A percentile compares a stretch with the other conserved stretches of the same genome.
Conservation (phyloP, 1,284 basidiomycete genomes). For the Ceratobasidium sp. region DNA sequence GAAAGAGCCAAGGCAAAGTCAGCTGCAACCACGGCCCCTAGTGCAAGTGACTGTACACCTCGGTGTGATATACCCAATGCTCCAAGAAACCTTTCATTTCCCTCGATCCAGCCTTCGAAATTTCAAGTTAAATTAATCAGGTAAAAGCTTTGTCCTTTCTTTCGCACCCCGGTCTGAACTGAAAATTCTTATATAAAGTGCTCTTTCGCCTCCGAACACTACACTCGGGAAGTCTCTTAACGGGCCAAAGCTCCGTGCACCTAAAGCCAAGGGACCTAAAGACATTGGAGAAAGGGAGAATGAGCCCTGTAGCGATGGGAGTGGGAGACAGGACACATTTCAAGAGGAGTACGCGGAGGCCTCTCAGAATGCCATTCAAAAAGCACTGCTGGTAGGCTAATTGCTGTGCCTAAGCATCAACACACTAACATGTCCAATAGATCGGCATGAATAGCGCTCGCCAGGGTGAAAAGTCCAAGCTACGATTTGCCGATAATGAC, state of each 20-base stretch:
- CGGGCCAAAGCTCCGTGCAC: neutral
- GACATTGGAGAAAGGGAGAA: no score
- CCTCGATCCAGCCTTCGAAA: neutral
- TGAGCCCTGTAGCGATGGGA: no score
- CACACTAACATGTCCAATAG: neutral
- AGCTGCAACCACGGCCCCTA: neutral
- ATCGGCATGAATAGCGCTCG: conserved; percentile 29
- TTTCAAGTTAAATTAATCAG: neutral
- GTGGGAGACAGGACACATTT: no score
- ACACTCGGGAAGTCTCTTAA: neutral
- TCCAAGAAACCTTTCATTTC: neutral
- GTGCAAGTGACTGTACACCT: neutral
- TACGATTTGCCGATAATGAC: conserved; percentile 21
- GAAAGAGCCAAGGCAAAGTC: neutral
- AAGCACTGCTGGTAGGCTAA: conserved; percentile 25
- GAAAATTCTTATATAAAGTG: neutral
- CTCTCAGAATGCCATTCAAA: neutral
- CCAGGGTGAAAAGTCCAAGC: neutral
- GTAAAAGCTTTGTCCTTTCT: neutral
- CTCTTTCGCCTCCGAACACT: neutral
- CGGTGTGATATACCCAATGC: neutral
- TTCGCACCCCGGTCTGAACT: neutral
- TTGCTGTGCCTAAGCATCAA: neutral
- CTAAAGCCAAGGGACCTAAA: neutral
- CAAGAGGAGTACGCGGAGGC: neutral